Evolutionary conservation across 2,329 filamentous ascomycete species (phyloP).

Genomic region (Colletotrichum horii): DNA sequence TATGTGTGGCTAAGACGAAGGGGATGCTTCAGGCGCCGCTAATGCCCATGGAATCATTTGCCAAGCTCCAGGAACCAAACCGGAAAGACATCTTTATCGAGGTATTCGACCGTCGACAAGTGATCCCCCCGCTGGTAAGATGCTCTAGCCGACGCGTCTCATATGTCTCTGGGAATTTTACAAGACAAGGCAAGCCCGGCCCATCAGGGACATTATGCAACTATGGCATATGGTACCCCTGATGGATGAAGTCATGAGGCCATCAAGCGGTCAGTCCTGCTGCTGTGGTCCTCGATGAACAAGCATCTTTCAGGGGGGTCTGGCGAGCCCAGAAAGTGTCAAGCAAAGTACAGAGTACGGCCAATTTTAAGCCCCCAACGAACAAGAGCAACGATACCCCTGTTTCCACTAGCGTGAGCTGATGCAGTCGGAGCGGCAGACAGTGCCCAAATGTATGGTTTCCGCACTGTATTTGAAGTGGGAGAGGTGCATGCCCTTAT

Average conservation of each 20-base stretch:
- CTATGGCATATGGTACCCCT: conserved; percentile 8
- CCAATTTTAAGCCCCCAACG: conserved; percentile 18
- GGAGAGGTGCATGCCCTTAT: conserved; percentile 11
- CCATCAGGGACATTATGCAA: conserved; percentile 11
- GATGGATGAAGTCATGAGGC: conserved; percentile 19
- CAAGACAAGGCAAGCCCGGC: background rate
- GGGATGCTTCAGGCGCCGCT: conserved; percentile 1
- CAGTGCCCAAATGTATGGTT: background rate
- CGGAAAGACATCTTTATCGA: conserved; percentile 8
- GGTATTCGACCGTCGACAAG: conserved; percentile 7
- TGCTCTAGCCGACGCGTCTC: conserved; percentile 17
- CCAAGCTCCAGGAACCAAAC: conserved; percentile 12
- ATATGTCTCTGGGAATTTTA: conserved; percentile 6
- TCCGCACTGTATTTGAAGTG: background rate
- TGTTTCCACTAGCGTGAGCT: background rate
- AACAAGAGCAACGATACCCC: background rate
- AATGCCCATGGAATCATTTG: conserved; percentile 4
- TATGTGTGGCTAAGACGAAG: background rate
- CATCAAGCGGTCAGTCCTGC: conserved; percentile 12
- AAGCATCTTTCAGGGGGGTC: background rate
- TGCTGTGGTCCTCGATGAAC: background rate
- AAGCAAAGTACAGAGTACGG: conserved; percentile 6
- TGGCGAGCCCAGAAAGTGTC: background rate
- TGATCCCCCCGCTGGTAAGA: background rate
- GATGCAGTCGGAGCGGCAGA: background rate